Percentiles rank a stretch among this genome's conserved stretches.
These are phyloP conservation scores for Malus orientalis DNA, from an alignment of 306 rosid genomes.

Conservation along the genomic window DNA sequence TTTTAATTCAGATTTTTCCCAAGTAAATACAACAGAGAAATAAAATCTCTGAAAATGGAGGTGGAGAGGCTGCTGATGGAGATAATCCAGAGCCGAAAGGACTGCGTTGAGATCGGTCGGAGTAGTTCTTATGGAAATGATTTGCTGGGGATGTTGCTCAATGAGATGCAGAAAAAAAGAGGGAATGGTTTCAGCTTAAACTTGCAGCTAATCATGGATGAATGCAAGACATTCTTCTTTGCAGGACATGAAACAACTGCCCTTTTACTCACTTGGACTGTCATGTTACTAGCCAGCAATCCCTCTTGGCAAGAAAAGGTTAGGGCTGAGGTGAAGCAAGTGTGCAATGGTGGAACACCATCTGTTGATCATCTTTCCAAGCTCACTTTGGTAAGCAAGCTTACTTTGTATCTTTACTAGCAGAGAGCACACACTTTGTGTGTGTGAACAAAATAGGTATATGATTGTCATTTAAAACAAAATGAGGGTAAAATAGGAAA, in stretches of 20 bases:
- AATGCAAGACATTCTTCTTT: conserved; percentile 95
- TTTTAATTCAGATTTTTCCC: conserved; percentile 55
- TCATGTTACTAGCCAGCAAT: conserved; percentile 74
- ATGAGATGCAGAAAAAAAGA: conserved; percentile 60
- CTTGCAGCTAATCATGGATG: conserved; percentile 78
- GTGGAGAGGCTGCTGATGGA: conserved; percentile 87
- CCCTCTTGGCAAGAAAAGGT: conserved; percentile 72
- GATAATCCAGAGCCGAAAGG: conserved; percentile 73
- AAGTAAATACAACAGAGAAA: conserved; percentile 86
- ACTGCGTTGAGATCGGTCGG: conserved; percentile 81
- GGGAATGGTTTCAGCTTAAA: conserved; percentile 48
- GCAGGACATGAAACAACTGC: conserved; percentile 97
- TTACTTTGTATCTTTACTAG: neutral
- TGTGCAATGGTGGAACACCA: conserved; percentile 49
- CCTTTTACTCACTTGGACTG: conserved; percentile 82
- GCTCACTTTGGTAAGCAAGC: conserved; percentile 50
- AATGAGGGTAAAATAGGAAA: no score
- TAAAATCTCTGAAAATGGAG: conserved; percentile 64
- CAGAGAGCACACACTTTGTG: no score
- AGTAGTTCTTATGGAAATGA: conserved; percentile 74
- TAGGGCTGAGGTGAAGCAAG: conserved; percentile 51
- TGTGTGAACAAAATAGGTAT: no score
- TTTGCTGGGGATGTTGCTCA: conserved; percentile 67
- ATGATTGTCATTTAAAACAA: no score
- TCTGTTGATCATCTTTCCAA: conserved; percentile 65